Base-by-base conservation (phyloP, 2,329 filamentous ascomycete species). In the Verticillium zaregamsianum region DNA sequence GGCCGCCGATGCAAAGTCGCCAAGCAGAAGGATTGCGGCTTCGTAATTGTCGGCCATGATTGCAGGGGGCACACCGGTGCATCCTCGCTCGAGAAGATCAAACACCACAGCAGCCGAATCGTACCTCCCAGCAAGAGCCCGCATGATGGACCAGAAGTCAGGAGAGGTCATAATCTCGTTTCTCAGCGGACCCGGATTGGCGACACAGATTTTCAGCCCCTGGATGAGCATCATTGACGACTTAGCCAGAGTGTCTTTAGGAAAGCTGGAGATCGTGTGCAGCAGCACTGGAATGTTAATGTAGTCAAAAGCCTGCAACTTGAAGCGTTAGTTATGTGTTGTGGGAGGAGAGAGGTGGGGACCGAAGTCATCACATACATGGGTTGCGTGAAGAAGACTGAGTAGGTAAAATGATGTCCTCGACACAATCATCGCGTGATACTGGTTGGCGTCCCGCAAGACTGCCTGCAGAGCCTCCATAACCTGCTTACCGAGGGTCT, bases 41-140 rank as follows among this genome's bases (percentile, higher is more conserved):
- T 97, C 93, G 69, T 98, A 99, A 68, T 99, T 99, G 71, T 98
- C 95, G 28, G 93, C 92, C 63, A 93, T 94, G 58, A 99, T 91
- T 6, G 93, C 90, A 15, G 91, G 88, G 20, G 89, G 89, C n/a
- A 86, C 83, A 15, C 89, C 90, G 14, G 84, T 85, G 2, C 92
- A 87, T 31, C 93, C 87, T 60, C 85, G 87, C 70, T 95, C 90
- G 0, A 97, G 81, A n/a, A 98, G 90, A 60, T 90, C 87, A 73
- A 98, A 98, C 0, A 96, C 93, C 17, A 89, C 82, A 0, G 88
- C 82, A 2, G 92, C 90, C 31, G 90, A 89, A 59, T 91, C 88
- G 3, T 86, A 78, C 64, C 89, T 85, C 28, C 82, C 80, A 56
- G 91, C 87, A 20, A 99, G 79, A 35, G 87, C 85, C 64, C 92